A percentile compares a stretch with the other conserved stretches of the same genome.
phyloP scores from a whole-genome alignment of 768 basidiomycete genomes.

The Lactarius pseudohatsudake region DNA sequence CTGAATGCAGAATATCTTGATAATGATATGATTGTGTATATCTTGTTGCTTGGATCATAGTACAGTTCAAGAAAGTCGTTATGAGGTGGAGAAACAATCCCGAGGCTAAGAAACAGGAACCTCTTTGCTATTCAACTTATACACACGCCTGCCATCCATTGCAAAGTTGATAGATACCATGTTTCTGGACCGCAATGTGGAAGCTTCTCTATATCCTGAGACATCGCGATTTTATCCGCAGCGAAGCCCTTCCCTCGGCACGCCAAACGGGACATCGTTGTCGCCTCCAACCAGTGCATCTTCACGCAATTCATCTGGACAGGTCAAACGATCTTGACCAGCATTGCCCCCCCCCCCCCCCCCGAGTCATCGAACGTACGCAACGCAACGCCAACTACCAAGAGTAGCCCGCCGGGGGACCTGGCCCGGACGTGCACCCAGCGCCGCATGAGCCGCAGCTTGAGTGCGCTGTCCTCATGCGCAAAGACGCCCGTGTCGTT shows the following conservation, averaged over 20 bases:
- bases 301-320: slow-evolving; percentile 34
- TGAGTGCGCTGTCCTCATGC: slow-evolving; percentile 59
- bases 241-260: slow-evolving; percentile 52
- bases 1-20: slow-evolving; percentile 15
- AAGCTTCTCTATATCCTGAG: slow-evolving; percentile 40
- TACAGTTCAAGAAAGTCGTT: neutral
- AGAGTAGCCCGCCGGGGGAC: slow-evolving; percentile 61
- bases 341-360: slow-evolving; percentile 40
- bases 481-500: slow-evolving; percentile 66
- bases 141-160: slow-evolving; percentile 56
- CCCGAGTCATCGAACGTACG: slow-evolving; percentile 47
- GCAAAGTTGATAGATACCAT: slow-evolving; percentile 52
- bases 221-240: slow-evolving; percentile 47
- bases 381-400: slow-evolving; percentile 60
- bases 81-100: neutral
- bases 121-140: slow-evolving; percentile 42
- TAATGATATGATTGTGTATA: slow-evolving; percentile 19
- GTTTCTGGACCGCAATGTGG: slow-evolving; percentile 46
- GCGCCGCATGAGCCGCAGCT: slow-evolving; percentile 58
- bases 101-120: neutral
- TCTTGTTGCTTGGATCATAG: neutral
- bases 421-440: slow-evolving; percentile 52
- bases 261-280: slow-evolving; percentile 57
- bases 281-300: slow-evolving; percentile 41
- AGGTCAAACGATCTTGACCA: slow-evolving; percentile 33